Evolutionary conservation across 2,329 filamentous ascomycete genomes (phyloP).

Genomic region (Botrytis galanthina): DNA sequence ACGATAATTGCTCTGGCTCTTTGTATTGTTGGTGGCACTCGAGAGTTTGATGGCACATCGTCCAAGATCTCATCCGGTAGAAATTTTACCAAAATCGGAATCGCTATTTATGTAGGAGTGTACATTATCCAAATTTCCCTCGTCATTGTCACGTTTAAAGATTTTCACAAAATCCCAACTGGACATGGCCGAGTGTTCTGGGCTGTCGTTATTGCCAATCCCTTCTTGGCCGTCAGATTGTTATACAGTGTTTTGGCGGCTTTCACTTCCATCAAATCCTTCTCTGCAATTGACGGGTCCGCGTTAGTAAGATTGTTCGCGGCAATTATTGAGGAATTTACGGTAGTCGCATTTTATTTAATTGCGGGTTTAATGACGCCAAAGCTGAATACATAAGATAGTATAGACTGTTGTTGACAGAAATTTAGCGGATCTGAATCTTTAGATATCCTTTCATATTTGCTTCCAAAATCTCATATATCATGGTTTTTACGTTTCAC

Average conservation of each 20-base stretch:
- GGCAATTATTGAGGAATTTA: constrained; percentile 37
- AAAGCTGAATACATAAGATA: background rate
- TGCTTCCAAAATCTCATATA: background rate
- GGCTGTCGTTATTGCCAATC: constrained; percentile 35
- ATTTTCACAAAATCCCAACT: constrained; percentile 30
- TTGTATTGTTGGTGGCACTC: constrained; percentile 36
- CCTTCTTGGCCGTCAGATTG: constrained; percentile 37
- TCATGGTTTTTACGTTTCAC: background rate
- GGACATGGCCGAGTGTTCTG: constrained; percentile 37
- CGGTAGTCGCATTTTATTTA: constrained; percentile 37
- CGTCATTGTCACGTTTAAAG: constrained; percentile 30
- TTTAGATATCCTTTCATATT: background rate
- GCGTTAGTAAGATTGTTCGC: constrained; percentile 36
- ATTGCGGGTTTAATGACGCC: constrained; percentile 23
- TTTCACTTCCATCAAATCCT: constrained; percentile 31
- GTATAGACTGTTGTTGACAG: background rate
- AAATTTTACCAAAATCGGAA: constrained; percentile 31
- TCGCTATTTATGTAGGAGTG: constrained; percentile 36
- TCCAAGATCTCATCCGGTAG: constrained; percentile 28
- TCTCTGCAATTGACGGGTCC: constrained; percentile 32
- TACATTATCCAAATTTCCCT: constrained; percentile 32
- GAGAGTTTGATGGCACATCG: constrained; percentile 23
- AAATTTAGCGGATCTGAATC: background rate
- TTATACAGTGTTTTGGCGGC: constrained; percentile 37
- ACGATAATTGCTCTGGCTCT: constrained; percentile 35